Percentiles rank a stretch among this genome's conserved stretches.
These are phyloP conservation scores for Amaranthus palmeri DNA, from an alignment of 148 eudicot species.

Conservation along the genomic window DNA sequence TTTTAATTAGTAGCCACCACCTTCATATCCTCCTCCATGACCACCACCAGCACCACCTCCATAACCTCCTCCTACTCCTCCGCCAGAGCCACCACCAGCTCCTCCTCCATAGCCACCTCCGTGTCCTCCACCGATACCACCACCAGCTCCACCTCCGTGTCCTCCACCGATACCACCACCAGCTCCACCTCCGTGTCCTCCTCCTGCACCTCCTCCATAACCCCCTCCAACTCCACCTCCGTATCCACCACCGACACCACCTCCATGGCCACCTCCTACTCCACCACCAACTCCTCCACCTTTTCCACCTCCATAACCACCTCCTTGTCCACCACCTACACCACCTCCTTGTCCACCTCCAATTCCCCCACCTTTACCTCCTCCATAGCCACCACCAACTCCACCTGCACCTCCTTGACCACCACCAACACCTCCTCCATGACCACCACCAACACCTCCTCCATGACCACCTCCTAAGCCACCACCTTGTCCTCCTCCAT, in stretches of 20 bases:
- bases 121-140: conserved; percentile 7
- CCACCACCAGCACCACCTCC: conserved; percentile 18
- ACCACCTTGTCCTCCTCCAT: conserved; percentile 23
- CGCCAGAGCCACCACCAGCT: conserved; percentile 8
- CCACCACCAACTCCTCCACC: conserved; percentile 17
- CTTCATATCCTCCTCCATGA: conserved; percentile 12
- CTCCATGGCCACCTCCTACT: conserved; percentile 7
- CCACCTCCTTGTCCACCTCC: conserved; percentile 5
- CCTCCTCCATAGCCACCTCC: conserved; percentile 24
- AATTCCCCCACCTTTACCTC: conserved; percentile 9
- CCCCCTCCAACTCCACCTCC: conserved; percentile 8
- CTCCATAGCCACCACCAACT: conserved; percentile 10
- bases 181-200: conserved; percentile 10
- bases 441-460: conserved; percentile 13
- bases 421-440: conserved; percentile 19
- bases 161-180: conserved; percentile 7
- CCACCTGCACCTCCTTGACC: neutral
- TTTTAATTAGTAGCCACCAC: conserved; percentile 10
- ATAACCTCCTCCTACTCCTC: conserved; percentile 2
- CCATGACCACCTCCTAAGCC: conserved; percentile 22
- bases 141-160: conserved; percentile 12
- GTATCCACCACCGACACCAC: neutral
- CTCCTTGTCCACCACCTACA: conserved; percentile 3
- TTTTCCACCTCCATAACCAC: neutral
- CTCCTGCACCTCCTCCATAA: neutral